These are phyloP conservation scores for Cladosporium sp. DNA, from an alignment of 2,329 filamentous ascomycete genomes.

Conservation along the genomic window DNA sequence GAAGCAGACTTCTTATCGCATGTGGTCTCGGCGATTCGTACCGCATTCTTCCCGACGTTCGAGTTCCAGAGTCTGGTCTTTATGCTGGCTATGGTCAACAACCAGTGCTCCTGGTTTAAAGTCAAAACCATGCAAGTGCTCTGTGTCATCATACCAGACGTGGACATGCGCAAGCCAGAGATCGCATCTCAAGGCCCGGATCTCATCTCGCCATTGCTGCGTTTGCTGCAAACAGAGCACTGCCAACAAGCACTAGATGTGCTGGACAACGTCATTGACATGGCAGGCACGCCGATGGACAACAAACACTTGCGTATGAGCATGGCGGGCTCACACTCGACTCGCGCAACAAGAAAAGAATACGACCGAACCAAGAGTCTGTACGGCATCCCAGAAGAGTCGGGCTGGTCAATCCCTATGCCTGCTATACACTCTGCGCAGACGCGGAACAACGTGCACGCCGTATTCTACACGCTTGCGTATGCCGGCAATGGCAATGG, in stretches of 20 bases:
- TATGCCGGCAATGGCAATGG: conserved; percentile 39
- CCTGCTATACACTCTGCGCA: conserved; percentile 85
- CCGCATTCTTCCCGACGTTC: conserved; percentile 75
- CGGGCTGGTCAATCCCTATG: conserved; percentile 93
- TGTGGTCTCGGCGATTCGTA: conserved; percentile 70
- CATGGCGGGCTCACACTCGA: conserved; percentile 85
- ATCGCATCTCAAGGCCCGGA: conserved; percentile 91
- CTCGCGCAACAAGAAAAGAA: conserved; percentile 80
- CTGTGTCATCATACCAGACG: conserved; percentile 78
- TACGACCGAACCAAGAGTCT: conserved; percentile 92
- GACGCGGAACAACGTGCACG: conserved; percentile 89
- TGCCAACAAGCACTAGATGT: conserved; percentile 91
- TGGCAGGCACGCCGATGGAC: conserved; percentile 84
- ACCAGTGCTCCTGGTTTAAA: conserved; percentile 85
- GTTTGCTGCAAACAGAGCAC: conserved; percentile 87
- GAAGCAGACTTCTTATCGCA: conserved; percentile 75
- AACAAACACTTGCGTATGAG: conserved; percentile 96
- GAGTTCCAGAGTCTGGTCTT: conserved; percentile 88
- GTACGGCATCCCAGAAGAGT: conserved; percentile 94
- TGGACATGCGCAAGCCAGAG: conserved; percentile 90
- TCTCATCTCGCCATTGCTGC: conserved; percentile 86
- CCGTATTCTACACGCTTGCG: conserved; percentile 78
- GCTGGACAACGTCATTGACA: conserved; percentile 91
- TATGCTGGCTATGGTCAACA: conserved; percentile 86
- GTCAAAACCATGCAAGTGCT: conserved; percentile 90